These are phyloP conservation scores for Lepidium campestre DNA, from an alignment of 441 rosid species.

Conservation along the genomic window DNA sequence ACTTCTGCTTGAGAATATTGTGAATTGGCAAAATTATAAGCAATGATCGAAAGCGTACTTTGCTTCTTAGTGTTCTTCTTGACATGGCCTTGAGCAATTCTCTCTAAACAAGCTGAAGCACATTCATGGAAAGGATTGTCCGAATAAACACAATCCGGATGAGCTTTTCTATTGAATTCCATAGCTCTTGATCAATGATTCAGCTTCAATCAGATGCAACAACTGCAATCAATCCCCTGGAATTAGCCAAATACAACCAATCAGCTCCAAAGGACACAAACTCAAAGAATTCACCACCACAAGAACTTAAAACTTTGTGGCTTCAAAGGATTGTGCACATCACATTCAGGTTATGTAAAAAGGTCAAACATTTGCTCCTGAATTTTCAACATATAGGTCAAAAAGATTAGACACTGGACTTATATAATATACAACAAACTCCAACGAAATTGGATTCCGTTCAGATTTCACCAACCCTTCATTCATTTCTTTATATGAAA, in stretches of 20 bases:
- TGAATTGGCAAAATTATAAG: neutral
- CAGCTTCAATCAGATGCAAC: neutral
- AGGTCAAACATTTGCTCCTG: constrained; percentile 8
- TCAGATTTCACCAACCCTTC: constrained; percentile 27
- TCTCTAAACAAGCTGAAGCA: constrained; percentile 58
- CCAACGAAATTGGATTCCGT: constrained; percentile 16
- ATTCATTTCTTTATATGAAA: neutral
- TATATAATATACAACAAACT: constrained; percentile 10
- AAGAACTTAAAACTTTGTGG: neutral
- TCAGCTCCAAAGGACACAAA: neutral
- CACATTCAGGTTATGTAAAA: neutral
- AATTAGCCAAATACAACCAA: neutral
- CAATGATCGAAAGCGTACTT: constrained; percentile 31
- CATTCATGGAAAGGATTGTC: constrained; percentile 89
- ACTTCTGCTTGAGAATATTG: neutral
- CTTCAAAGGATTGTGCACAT: constrained; percentile 6
- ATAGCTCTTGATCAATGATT: neutral
- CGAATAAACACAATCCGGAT: constrained; percentile 60
- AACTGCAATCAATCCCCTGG: neutral
- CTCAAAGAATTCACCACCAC: neutral
- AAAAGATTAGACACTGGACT: constrained; percentile 7
- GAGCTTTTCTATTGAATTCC: constrained; percentile 36
- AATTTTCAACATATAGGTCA: constrained; percentile 2
- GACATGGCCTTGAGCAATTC: constrained; percentile 46
- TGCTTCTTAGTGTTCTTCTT: constrained; percentile 45